Base-by-base conservation (phyloP, 2,329 filamentous ascomycete genomes). In the Venturia oleaginea region DNA sequence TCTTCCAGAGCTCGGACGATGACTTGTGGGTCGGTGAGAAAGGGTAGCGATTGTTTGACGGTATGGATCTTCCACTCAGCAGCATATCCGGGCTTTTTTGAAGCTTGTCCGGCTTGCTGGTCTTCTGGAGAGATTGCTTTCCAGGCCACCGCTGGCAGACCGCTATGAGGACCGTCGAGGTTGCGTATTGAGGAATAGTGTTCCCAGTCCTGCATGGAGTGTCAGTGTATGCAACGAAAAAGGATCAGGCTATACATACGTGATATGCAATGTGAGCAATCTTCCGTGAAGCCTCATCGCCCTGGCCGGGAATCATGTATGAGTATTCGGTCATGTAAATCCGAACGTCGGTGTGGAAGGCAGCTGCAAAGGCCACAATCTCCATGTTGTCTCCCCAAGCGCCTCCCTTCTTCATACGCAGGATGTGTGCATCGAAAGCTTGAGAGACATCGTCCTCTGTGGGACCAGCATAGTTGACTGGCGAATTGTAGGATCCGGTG, bases 141-240 rank as follows among this genome's bases (percentile, higher is more conserved):
- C 55, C 69, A 68, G 62, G 70, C 71, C 42, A 86, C 79, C 24
- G 78, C 71, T 13, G 84, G 84, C 40, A 77, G 75, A 59, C 85
- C 86, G 37, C 76, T 78, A 71, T 86, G 83, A 8, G 84, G 83
- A 7, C 84, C 85, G 67, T 82, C 74, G 57, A 83, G 73, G 69
- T 84, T 84, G 64, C 86, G 81, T 68, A 89, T 83, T 0, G 85
- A 88, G 4, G 85, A 87, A 73, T 87, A 88, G 71, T 88, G 86
- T 70, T 87, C 81, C 77, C 83, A 87, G 57, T 76, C 79, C 83
- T 87, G 71, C 40, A 70, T 3, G 22, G 42, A 37, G 34, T 34
- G 48, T 48, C 32, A 59, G 54, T 42, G 6, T 48, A 46, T 24
- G 37, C 15, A 59, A 64, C 15, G 54, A 11, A 13, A 59, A 27